Percentiles rank a stretch among this genome's conserved stretches.
Conservation (phyloP, 2,329 filamentous ascomycete species). For the Fusarium udum region DNA sequence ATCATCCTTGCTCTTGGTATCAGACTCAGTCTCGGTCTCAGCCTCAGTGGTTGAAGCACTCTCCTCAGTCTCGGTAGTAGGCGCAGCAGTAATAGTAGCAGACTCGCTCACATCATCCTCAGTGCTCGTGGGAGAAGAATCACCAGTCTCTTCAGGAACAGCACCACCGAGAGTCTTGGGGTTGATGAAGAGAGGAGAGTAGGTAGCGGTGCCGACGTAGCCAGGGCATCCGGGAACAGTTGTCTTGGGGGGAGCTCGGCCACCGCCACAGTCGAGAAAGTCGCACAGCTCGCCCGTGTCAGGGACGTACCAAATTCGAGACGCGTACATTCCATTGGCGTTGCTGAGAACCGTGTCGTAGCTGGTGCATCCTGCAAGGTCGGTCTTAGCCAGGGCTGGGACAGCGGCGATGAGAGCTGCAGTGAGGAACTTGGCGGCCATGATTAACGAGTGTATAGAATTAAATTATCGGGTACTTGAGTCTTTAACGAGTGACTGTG, state of each 20-base stretch:
- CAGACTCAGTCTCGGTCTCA: not conserved
- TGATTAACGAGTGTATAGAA: conserved; percentile 31
- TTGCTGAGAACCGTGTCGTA: conserved; percentile 47
- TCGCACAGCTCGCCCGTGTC: conserved; percentile 72
- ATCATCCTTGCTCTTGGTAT: conserved; percentile 5
- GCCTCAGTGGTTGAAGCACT: conserved; percentile 4
- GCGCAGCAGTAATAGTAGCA: conserved; percentile 34
- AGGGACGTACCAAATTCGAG: conserved; percentile 68
- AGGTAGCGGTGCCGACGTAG: conserved; percentile 65
- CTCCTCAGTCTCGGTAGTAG: conserved; percentile 18
- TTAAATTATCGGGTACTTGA: not conserved
- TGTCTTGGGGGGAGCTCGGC: conserved; percentile 70
- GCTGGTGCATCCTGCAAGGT: conserved; percentile 57
- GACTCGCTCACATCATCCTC: conserved; percentile 5
- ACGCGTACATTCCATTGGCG: conserved; percentile 52
- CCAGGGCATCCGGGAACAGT: conserved; percentile 67
- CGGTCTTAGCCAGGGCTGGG: conserved; percentile 54
- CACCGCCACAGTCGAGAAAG: conserved; percentile 73
- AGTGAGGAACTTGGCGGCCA: conserved; percentile 42
- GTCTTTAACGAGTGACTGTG: conserved; percentile 2
- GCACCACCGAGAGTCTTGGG: conserved; percentile 40
- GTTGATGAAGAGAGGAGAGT: conserved; percentile 61
- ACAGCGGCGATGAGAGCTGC: conserved; percentile 45
- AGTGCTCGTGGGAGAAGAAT: not conserved
- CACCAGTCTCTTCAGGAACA: conserved; percentile 6